These are phyloP conservation scores for Fraxinus xanthoxyloides DNA, from an alignment of 305 asterid genomes.

Conservation along the genomic window DNA sequence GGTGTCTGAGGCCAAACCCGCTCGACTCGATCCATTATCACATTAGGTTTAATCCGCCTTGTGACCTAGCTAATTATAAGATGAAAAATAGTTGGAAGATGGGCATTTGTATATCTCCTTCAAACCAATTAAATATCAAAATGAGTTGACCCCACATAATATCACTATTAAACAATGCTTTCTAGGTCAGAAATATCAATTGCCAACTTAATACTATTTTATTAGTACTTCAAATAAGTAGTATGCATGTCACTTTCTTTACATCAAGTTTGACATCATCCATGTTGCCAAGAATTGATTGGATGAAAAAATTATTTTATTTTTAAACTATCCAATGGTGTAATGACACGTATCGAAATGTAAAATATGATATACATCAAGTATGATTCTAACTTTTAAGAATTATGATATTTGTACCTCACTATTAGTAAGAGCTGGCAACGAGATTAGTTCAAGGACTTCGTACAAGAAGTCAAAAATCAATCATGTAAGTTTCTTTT, in stretches of 20 bases:
- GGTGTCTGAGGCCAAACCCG: too few relatives aligned
- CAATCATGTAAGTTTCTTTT: conserved; percentile 25
- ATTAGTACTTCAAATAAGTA: neutral
- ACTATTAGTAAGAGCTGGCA: conserved; percentile 23
- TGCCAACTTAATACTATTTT: neutral
- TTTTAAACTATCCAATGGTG: neutral
- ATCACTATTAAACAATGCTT: neutral
- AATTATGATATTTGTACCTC: too few relatives aligned
- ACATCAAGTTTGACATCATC: too few relatives aligned
- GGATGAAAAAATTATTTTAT: too few relatives aligned
- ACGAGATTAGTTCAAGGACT: conserved; percentile 33
- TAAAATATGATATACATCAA: too few relatives aligned
- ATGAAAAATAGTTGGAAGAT: neutral
- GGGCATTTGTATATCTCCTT: neutral
- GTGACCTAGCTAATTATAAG: neutral
- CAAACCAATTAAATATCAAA: neutral
- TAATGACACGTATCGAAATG: too few relatives aligned
- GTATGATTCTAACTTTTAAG: neutral
- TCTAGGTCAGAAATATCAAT: neutral
- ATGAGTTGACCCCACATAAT: neutral
- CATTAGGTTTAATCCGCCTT: neutral
- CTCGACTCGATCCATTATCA: neutral
- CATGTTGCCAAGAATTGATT: too few relatives aligned
- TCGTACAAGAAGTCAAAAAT: conserved; percentile 19
- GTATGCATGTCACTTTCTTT: neutral